Base-by-base conservation (phyloP, 2,329 filamentous ascomycete species). In the Fusarium cicatricum region DNA sequence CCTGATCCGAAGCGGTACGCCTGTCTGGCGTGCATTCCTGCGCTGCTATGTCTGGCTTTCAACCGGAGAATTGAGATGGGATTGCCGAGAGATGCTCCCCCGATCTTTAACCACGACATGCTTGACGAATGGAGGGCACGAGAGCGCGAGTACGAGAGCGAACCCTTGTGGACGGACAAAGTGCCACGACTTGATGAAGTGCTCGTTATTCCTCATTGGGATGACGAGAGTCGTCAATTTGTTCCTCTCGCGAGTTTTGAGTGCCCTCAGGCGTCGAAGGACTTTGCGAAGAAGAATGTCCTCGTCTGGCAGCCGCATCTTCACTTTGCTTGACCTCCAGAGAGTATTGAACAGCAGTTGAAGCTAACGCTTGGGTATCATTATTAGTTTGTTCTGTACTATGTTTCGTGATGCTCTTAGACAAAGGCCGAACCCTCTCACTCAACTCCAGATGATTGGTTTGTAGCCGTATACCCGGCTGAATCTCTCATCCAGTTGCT, bases 1-100 rank as follows among this genome's bases (percentile, higher is more conserved):
- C 49, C 54, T 15, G 38, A 64, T 29, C 57, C 57, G 16, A 58
- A 64, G 44, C 58, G 60, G 28, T 65, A 64, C 40, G 62, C 60
- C 49, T 59, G 53, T n/a, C 39, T 64, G 6, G 62, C 62, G n/a
- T 61, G 62, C 41, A 62, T 64, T 17, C 50, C 62, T 2, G 33
- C 47, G 14, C 32, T 65, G 16, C 52, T 63, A 12, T 37, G 47
- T 8, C 37, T 54, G 15, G 57, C 56, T 1, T 65, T 65, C 16
- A 64, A 65, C 28, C 33, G 39, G 40, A 38, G 60, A 10, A 59
- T 65, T n/a, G 49, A 55, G 11, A 32, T 62, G 32, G 60, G 58
- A 2, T 46, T 65, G 6, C 62, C 54, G 1, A 54, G 60, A n/a
- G 58, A 60, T 31, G 60, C 54, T 3, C 62, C 60, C 4, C 46